These are phyloP conservation scores for Salvia miltiorrhiza DNA, from an alignment of 257 asterid genomes.

Conservation along the genomic window DNA sequence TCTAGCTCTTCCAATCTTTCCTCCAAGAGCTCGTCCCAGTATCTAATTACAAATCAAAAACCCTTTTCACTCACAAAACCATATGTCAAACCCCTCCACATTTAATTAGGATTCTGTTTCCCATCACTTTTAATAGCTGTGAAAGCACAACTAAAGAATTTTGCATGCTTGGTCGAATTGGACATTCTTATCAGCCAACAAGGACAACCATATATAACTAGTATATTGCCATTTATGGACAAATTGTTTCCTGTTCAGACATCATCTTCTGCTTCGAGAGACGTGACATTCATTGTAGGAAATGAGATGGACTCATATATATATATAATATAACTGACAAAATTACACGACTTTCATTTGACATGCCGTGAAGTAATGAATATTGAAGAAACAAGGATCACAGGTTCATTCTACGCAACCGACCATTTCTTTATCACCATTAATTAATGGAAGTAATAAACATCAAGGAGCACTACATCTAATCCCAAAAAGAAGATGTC, in stretches of 20 bases:
- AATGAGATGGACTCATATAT: neutral
- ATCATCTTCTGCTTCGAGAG: neutral
- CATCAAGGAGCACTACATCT: neutral
- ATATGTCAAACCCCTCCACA: neutral
- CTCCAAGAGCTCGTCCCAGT: conserved; percentile 82
- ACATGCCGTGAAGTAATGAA: neutral
- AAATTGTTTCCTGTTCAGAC: neutral
- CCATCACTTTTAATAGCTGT: neutral
- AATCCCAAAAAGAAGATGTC: neutral
- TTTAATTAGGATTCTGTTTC: neutral
- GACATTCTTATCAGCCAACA: conserved; percentile 24
- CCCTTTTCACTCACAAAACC: neutral
- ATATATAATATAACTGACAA: conserved; percentile 5
- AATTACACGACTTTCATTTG: neutral
- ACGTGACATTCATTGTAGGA: neutral
- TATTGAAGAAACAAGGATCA: neutral
- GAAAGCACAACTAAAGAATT: neutral
- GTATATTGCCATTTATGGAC: neutral
- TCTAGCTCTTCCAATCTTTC: conserved; percentile 63
- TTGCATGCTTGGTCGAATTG: conserved; percentile 6
- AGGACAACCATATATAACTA: neutral
- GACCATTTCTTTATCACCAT: neutral
- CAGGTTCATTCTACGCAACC: neutral
- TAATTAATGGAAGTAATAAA: neutral
- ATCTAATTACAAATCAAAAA: conserved; percentile 37